Base-by-base conservation (phyloP, 2,329 filamentous ascomycete genomes). In the Zarea fungicola region DNA sequence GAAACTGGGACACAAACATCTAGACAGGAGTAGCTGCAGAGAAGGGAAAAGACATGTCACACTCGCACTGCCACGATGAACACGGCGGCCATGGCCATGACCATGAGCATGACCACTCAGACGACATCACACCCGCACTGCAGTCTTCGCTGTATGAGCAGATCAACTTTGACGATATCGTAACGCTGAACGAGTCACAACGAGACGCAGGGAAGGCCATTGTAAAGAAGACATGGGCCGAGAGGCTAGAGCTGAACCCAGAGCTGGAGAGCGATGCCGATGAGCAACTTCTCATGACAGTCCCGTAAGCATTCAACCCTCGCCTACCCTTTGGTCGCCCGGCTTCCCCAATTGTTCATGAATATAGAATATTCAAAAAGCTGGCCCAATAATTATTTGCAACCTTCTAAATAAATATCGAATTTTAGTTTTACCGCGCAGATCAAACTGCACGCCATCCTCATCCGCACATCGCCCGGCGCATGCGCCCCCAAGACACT, bases 121-220 rank as follows among this genome's bases (percentile, higher is more conserved):
- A 97, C 72, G 92, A 97, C 72, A 81, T 96, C 60, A 91, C 88
- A 2, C 93, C 93, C 1, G 92, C 91, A 2, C 76, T 96, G 14
- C 92, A 97, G 68, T 85, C 84, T 59, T 89, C 90, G 35, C 83
- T 99, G 29, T 97, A 96, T 73, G 83, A 88, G 55, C 87, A 96
- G 65, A 90, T 99, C 67, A 82, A 91, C 65, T 96, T 97, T 69
- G 85, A 89, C 68, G 79, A 83, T 23, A 83, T 99, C 54, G 81
- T 75, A 31, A 93, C 92, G 0, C 72, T 96, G 48, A 99, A 99
- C 66, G 93, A 97, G 70, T 75, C 81, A 10, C 65, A 69, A 13
- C 71, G 81, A 7, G 80, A 83, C 51, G 78, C 83, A 1, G 93
- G 91, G 16, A 79, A 80, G 56, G 80, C 79, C 1, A 78, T 97